Percentiles rank a stretch among this genome's conserved stretches.
phyloP scores from a whole-genome alignment of 345 rosid genomes.

The Eucalyptus dawsonii region DNA sequence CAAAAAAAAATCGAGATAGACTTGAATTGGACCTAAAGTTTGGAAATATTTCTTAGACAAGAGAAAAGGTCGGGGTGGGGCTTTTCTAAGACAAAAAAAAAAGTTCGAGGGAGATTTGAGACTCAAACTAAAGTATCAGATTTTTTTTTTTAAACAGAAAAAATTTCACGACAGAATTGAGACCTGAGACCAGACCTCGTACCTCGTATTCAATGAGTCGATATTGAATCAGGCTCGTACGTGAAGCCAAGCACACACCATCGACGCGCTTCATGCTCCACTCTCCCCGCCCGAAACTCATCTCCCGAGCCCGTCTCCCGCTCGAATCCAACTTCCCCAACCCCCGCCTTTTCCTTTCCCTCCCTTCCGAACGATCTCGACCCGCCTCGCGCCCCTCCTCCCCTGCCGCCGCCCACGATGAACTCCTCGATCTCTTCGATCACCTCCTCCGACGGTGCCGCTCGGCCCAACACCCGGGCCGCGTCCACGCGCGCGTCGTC shows the following conservation, averaged over 20 bases:
- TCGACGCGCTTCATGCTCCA: not conserved
- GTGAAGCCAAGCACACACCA: not conserved
- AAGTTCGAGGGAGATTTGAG: fast-evolving
- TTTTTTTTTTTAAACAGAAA: too few species aligned
- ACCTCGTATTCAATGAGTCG: not conserved
- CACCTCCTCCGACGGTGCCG: conserved; percentile 24
- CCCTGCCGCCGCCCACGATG: not conserved
- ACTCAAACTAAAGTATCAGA: fast-evolving
- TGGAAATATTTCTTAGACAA: fast-evolving
- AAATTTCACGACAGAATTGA: too few species aligned
- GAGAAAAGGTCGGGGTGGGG: too few species aligned
- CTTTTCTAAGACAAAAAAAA: too few species aligned
- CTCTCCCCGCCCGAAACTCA: not conserved
- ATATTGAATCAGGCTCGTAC: not conserved
- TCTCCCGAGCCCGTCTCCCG: not conserved
- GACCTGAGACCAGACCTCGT: too few species aligned
- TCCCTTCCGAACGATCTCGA: not conserved
- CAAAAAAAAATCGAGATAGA: fast-evolving
- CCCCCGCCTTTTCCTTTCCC: not conserved
- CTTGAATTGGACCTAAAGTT: too few species aligned
- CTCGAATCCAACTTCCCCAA: not conserved
- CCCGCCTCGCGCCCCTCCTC: not conserved
- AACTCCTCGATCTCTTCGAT: conserved; percentile 12
- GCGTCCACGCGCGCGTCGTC: conserved; percentile 29
- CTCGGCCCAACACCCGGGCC: conserved; percentile 13